Base-by-base conservation (phyloP, 352 stramenopile species). In the Phytopythium sindhum region DNA sequence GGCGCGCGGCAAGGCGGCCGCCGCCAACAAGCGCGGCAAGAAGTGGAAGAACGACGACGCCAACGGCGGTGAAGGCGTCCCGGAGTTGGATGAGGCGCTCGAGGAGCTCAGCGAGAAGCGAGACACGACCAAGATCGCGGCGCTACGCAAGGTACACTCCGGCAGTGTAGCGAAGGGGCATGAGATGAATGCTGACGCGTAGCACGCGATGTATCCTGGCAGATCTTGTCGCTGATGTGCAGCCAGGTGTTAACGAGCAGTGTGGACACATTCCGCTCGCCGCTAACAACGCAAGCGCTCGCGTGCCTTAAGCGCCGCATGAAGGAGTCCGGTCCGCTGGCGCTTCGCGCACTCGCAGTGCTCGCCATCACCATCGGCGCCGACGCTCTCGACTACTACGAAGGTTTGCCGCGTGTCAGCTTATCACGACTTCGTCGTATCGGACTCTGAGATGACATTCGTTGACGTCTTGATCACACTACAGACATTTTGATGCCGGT, bases 71-170 rank as follows among this genome's bases (percentile, higher is more conserved):
- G 72, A 72, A 19, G 70, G 71, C 39, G 60, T 79, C n/a, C 61
- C 72, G 11, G 77, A 80, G 35, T 73, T 89, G 24, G 75, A 89
- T 50, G 67, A 74, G 7, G 75, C 75, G 8, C 75, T 88, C 28
- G 81, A 86, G 50, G 66, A 84, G 60, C 75, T 90, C 47, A 68
- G 48, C 23, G 81, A 90, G 70, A 90, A 90, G 72, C 76, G 81
- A 47, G 81, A 90, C 60, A 71, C 70, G 21, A 83, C 72, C 45
- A 88, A 88, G 62, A 67, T 87, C 61, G 61, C 72, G n/a, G 81
- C 78, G 12, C 64, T 90, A 21, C 64, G 79, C 21, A 84, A 84
- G 60, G 71, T 73, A 47, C 15, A 10, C 41, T 11, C 41, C 8
- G 2, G 41, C 17, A 9, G 5, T 21, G 17, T 8, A 19, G 41